Evolutionary conservation across 768 basidiomycete genomes (phyloP).

Genomic region (Mycena haematopus): DNA sequence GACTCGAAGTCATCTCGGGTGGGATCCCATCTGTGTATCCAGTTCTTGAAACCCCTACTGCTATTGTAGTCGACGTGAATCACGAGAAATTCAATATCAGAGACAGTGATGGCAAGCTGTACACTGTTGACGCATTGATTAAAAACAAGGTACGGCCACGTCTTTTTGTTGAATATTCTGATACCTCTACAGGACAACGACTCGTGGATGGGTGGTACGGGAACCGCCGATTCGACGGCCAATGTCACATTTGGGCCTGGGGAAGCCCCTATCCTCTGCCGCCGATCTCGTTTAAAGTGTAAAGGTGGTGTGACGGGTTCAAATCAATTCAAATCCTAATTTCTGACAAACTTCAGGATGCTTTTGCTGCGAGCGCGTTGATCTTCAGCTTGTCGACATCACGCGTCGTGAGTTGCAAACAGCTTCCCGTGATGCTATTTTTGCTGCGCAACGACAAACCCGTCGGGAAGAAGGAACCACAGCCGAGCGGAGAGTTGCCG

Average conservation of each 20-base stretch:
- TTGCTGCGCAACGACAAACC: constrained; percentile 6
- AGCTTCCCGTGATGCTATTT: background rate
- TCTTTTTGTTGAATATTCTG: background rate
- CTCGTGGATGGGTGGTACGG: background rate
- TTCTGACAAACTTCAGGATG: background rate
- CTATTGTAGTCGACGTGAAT: background rate
- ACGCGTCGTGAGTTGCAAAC: background rate
- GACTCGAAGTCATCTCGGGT: background rate
- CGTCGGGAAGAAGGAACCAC: constrained; percentile 1
- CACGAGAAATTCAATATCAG: background rate
- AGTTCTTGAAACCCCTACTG: background rate
- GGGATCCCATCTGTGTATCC: background rate
- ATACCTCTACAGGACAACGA: background rate
- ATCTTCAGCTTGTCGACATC: background rate
- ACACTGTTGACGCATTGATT: background rate
- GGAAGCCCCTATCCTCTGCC: background rate
- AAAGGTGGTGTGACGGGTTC: no score
- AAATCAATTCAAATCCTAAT: no score
- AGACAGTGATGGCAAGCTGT: background rate
- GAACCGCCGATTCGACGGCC: background rate
- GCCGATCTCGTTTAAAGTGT: background rate
- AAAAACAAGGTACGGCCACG: background rate
- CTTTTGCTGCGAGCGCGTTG: background rate
- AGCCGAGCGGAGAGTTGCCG: background rate
- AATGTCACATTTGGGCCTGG: background rate